These are phyloP conservation scores for Zalaria sp. DNA, from an alignment of 2,329 filamentous ascomycete genomes.

Conservation along the genomic window DNA sequence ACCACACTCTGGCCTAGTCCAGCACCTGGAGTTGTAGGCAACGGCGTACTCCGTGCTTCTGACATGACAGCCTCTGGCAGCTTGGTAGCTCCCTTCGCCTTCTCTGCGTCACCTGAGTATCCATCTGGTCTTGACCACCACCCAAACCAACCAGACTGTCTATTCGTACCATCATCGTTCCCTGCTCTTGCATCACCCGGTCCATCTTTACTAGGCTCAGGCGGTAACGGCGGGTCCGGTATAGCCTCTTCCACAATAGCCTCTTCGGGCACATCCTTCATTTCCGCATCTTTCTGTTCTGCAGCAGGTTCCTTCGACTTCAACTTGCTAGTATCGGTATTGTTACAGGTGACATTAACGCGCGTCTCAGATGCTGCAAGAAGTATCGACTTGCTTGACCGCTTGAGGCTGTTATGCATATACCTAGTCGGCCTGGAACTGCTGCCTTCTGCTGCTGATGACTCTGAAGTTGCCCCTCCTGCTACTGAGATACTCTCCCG, in stretches of 20 bases:
- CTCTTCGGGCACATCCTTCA: conserved; percentile 3
- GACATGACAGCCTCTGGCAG: conserved; percentile 12
- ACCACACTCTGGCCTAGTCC: not conserved
- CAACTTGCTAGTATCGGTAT: conserved; percentile 13
- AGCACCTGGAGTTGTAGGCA: conserved; percentile 19
- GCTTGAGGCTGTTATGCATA: conserved; percentile 7
- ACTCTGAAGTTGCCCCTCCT: conserved; percentile 27
- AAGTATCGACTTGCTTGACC: conserved; percentile 27
- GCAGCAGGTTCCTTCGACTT: conserved; percentile 5
- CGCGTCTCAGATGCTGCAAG: conserved; percentile 31
- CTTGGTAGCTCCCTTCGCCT: conserved; percentile 15
- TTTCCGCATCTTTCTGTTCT: conserved; percentile 1
- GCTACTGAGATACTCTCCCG: conserved; percentile 31
- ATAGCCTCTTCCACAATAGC: conserved; percentile 5
- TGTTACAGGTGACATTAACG: conserved; percentile 25
- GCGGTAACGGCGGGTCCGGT: conserved; percentile 29
- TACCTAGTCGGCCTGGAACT: conserved; percentile 8
- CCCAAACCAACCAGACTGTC: conserved; percentile 24
- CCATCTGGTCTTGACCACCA: conserved; percentile 39
- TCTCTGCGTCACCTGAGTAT: conserved; percentile 23
- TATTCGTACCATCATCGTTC: conserved; percentile 7
- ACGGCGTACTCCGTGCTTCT: conserved; percentile 25
- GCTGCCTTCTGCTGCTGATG: conserved; percentile 18
- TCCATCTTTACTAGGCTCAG: conserved; percentile 19
- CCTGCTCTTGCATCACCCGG: conserved; percentile 6